These are phyloP conservation scores for Thalia dealbata DNA, from an alignment of 176 grass and related monocot species.

Conservation along the genomic window DNA sequence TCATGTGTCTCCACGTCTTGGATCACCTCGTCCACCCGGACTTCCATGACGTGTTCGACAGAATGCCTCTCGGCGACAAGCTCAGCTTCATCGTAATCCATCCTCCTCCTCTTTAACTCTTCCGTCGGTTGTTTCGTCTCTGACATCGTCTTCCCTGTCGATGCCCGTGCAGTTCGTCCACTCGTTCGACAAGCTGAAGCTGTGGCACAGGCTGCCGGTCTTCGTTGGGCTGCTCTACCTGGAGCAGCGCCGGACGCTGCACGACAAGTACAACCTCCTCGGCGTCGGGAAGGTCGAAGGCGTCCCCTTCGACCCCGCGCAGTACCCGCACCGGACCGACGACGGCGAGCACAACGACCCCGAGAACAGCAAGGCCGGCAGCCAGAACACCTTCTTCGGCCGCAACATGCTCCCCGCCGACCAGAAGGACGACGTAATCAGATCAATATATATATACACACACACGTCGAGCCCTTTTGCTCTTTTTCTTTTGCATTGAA, in stretches of 20 bases:
- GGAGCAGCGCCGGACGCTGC: conserved; percentile 27
- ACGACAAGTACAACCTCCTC: conserved; percentile 36
- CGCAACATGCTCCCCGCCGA: conserved; percentile 46
- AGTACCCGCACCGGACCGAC: conserved; percentile 29
- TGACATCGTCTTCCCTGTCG: not conserved
- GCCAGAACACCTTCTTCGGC: conserved; percentile 42
- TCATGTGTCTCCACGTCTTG: conserved; percentile 34
- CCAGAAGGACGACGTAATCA: conserved; percentile 27
- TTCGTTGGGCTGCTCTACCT: conserved; percentile 37
- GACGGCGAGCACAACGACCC: conserved; percentile 48
- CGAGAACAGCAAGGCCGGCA: conserved; percentile 32
- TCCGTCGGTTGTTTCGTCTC: conserved; percentile 8
- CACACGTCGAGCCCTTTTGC: no score
- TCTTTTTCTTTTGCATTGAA: no score
- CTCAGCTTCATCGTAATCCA: conserved; percentile 38
- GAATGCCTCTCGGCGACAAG: conserved; percentile 42
- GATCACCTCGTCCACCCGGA: conserved; percentile 28
- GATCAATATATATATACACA: no score
- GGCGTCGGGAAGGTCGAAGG: conserved; percentile 24
- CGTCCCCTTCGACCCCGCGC: conserved; percentile 23
- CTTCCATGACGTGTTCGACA: conserved; percentile 27
- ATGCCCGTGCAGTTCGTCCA: conserved; percentile 37
- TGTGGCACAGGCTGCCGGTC: conserved; percentile 56
- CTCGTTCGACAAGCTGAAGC: conserved; percentile 34
- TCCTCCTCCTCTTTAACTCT: not conserved